These are phyloP conservation scores for Hymenoscyphus linearis DNA, from an alignment of 2,329 filamentous ascomycete species.

Conservation along the genomic window DNA sequence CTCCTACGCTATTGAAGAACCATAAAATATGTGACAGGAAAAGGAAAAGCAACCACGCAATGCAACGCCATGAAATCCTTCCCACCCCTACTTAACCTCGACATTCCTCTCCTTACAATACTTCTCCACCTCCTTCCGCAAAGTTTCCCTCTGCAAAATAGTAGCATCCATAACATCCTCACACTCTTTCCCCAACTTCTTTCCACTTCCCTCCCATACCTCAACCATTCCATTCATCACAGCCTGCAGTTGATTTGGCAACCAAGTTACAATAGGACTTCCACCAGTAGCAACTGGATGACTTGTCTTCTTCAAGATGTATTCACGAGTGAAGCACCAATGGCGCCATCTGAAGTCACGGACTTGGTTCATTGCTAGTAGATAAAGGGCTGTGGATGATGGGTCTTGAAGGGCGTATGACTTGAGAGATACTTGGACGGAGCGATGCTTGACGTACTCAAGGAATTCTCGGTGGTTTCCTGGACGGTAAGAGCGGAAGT, in stretches of 20 bases:
- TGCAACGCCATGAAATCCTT: no score
- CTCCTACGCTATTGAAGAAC: no score
- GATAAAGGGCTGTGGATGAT: slow-evolving; percentile 57
- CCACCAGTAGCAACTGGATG: slow-evolving; percentile 78
- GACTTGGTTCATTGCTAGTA: slow-evolving; percentile 66
- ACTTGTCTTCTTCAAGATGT: slow-evolving; percentile 71
- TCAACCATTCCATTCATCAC: slow-evolving; percentile 66
- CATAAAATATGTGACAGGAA: no score
- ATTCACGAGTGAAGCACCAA: slow-evolving; percentile 81
- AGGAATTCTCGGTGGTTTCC: slow-evolving; percentile 86
- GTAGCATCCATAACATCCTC: slow-evolving; percentile 64
- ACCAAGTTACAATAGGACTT: slow-evolving; percentile 77
- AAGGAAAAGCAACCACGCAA: no score
- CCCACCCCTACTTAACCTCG: not conserved
- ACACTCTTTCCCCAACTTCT: slow-evolving; percentile 33
- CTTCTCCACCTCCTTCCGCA: slow-evolving; percentile 69
- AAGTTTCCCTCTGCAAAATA: slow-evolving; percentile 55
- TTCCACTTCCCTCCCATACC: slow-evolving; percentile 40
- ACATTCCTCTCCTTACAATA: slow-evolving; percentile 62
- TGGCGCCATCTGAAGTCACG: slow-evolving; percentile 79
- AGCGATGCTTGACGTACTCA: slow-evolving; percentile 56
- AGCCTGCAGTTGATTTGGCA: slow-evolving; percentile 74
- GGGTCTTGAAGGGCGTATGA: slow-evolving; percentile 49
- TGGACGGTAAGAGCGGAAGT: slow-evolving; percentile 86
- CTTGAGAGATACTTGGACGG: slow-evolving; percentile 47